These are phyloP conservation scores for Dactylorhiza incarnata DNA, from an alignment of 106 monocot genomes.

Conservation along the genomic window DNA sequence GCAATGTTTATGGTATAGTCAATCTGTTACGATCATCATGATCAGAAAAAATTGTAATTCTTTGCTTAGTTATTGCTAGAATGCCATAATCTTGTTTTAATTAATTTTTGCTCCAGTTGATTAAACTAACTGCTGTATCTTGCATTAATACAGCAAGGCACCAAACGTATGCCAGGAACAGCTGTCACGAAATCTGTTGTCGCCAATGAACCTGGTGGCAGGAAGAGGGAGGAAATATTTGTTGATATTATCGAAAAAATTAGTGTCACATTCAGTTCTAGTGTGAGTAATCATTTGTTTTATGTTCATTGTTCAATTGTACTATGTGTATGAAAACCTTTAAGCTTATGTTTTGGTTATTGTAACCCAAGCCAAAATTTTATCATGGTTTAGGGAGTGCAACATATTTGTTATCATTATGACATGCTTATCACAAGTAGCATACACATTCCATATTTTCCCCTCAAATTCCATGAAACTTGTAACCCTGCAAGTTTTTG, in stretches of 20 bases:
- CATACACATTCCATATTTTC: background rate
- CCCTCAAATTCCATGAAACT: background rate
- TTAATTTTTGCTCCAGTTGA: background rate
- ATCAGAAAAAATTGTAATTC: background rate
- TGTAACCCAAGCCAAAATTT: background rate
- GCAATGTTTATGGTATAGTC: constrained; percentile 93
- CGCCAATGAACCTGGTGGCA: constrained; percentile 86
- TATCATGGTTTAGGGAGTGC: background rate
- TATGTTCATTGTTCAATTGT: background rate
- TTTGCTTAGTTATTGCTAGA: background rate
- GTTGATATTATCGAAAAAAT: constrained; percentile 99
- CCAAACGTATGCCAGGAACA: constrained; percentile 93
- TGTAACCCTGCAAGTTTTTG: no score
- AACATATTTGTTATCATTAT: background rate
- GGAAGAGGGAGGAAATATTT: constrained; percentile 97
- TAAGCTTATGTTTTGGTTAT: background rate
- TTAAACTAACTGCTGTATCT: background rate
- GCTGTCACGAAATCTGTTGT: constrained; percentile 99
- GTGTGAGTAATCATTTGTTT: constrained; percentile 52
- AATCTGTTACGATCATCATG: background rate
- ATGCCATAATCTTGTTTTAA: background rate
- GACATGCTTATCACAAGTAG: background rate
- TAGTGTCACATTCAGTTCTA: constrained; percentile 97
- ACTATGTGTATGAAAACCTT: no score
- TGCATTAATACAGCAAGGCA: constrained; percentile 59